Conservation (phyloP, 2,329 filamentous ascomycete genomes). For the Cladosporium halotolerans region DNA sequence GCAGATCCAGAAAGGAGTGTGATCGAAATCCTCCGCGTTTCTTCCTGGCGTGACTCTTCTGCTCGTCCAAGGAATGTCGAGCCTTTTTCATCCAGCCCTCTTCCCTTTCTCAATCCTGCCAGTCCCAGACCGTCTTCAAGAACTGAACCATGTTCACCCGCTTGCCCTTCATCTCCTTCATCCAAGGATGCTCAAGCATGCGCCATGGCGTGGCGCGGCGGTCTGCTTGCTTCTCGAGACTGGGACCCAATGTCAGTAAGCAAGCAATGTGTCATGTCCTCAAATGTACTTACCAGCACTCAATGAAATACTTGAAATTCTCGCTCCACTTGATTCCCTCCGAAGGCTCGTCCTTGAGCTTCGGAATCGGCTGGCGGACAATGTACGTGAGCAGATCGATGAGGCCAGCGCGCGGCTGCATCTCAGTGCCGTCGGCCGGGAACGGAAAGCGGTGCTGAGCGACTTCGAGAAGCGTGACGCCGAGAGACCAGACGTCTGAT, state of each 20-base stretch:
- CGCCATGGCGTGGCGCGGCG: conserved; percentile 92
- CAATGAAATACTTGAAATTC: conserved; percentile 98
- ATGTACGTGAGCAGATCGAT: conserved; percentile 98
- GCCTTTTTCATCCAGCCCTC: neutral
- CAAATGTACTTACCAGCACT: conserved; percentile 78
- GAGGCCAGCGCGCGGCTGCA: conserved; percentile 84
- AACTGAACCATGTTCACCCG: conserved; percentile 97
- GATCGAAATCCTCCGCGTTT: neutral
- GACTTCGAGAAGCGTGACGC: conserved; percentile 96
- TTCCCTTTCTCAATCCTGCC: conserved; percentile 58
- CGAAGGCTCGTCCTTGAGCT: conserved; percentile 65
- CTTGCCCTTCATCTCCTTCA: conserved; percentile 91
- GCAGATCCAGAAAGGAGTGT: too few species aligned
- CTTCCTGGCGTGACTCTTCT: neutral
- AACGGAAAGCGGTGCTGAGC: conserved; percentile 98
- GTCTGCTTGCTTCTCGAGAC: conserved; percentile 85
- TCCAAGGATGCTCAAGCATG: conserved; percentile 99
- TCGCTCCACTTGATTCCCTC: conserved; percentile 90
- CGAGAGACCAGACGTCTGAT: conserved; percentile 95
- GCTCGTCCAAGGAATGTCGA: too few species aligned
- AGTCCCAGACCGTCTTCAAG: conserved; percentile 92
- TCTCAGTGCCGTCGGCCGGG: conserved; percentile 90
- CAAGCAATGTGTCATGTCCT: neutral
- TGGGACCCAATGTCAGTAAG: conserved; percentile 34
- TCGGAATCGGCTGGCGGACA: conserved; percentile 89